Evolutionary conservation across 129 eudicot species (phyloP).

Genomic region (Pseudognaphalium luteoalbum): DNA sequence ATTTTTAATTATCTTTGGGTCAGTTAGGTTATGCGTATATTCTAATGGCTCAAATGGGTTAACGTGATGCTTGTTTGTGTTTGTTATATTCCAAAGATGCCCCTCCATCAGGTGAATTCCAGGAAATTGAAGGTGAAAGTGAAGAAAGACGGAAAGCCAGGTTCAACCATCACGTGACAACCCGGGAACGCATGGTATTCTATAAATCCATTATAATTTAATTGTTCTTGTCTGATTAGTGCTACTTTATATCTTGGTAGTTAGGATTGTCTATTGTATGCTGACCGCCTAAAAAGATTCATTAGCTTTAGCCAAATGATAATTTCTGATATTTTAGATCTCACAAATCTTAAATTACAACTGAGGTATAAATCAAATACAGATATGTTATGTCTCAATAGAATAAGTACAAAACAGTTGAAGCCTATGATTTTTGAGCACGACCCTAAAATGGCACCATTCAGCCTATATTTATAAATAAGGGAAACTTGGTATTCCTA

Average conservation of each 20-base stretch:
- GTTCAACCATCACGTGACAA: constrained; percentile 57
- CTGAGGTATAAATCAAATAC: too few relatives aligned
- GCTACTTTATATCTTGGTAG: constrained; percentile 4
- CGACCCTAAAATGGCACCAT: neutral
- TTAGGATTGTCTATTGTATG: constrained; percentile 5
- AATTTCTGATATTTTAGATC: too few relatives aligned
- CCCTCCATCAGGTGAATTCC: constrained; percentile 69
- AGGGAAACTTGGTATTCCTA: constrained; percentile 6
- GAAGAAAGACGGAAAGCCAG: constrained; percentile 83
- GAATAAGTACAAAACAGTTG: too few relatives aligned
- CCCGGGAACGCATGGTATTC: constrained; percentile 72
- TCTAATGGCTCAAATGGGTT: constrained; percentile 2
- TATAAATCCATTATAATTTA: neutral
- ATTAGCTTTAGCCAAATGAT: neutral
- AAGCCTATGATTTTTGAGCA: too few relatives aligned
- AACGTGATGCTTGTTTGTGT: constrained; percentile 1
- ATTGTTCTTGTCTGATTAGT: constrained; percentile 15
- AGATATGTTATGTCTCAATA: too few relatives aligned
- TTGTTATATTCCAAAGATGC: constrained; percentile 40
- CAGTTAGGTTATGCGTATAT: constrained; percentile 1
- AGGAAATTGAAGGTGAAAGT: constrained; percentile 82
- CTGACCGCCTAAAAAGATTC: neutral
- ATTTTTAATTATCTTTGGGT: neutral
- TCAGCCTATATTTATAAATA: neutral
- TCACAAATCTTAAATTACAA: neutral